Base-by-base conservation (phyloP, 768 basidiomycete genomes). In the Hericium coralloides region DNA sequence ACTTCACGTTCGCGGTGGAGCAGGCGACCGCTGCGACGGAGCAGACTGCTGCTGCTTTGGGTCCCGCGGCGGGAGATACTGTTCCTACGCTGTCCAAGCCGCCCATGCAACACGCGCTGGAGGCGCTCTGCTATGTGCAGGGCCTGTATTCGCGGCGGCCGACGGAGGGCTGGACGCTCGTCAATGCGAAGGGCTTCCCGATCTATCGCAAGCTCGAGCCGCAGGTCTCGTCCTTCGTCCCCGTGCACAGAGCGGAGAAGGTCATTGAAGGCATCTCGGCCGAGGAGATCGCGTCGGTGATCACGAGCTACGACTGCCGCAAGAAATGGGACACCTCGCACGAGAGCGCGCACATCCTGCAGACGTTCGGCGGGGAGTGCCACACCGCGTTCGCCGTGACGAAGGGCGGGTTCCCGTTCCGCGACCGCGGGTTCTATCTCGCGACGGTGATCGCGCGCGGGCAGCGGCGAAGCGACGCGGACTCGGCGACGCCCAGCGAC, bases 231-330 rank as follows among this genome's bases (percentile, higher is more conserved):
- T 77, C 87, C 1, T 74, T 81, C 53, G 82, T 94, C 36, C 92
- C 92, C 0, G 83, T 98, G 3, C 87, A 92, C 69, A 87, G 85
- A 63, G 93, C 90, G 0, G 84, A 87, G 66, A 90, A 91, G 70
- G 92, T 98, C 59, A 86, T 98, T 52, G 90, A 98, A 67, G 93
- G 94, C 3, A 81, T 95, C 12, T 89, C 92, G 1, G 94, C 94
- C 1, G 95, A 97, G 66, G 95, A 99, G 68, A 76, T 98, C 38
- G 85, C 83, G 0, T 77, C 85, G 1, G 79, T 89, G 20, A 76
- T 97, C 17, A 77, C 77, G 8, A 85, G 85, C 59, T 78, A 80
- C 41, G 80, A 84, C 52, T 87, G 85, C 57, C 79, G 91, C 59
- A 85, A 82, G 67, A 78, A 79, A 25, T 97, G 94, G 94, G 94